Evolutionary conservation across 108 stramenopile genomes (phyloP).

Genomic region (Parietichytrium sp.): DNA sequence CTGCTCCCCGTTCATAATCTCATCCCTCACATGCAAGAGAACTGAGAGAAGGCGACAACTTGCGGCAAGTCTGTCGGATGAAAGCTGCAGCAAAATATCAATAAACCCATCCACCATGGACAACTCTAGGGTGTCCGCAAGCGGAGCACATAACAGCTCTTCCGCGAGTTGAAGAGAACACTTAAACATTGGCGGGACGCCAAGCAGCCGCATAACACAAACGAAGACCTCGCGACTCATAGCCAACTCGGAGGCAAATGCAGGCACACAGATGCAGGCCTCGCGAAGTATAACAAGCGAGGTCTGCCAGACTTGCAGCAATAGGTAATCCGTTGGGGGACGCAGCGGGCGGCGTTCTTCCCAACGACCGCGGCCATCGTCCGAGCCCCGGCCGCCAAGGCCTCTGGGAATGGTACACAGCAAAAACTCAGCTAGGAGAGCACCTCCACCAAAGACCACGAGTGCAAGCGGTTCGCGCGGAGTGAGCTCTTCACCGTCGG

Average conservation of each 20-base stretch:
- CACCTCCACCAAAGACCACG: not conserved
- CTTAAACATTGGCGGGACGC: not conserved
- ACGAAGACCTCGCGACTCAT: not conserved
- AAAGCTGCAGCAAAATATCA: not conserved
- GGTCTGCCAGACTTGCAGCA: not conserved
- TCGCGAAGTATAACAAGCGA: slow-evolving; percentile 22
- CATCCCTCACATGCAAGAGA: not conserved
- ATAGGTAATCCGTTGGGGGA: not conserved
- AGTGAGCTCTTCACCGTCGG: not conserved
- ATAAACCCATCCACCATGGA: not conserved
- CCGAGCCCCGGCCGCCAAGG: not conserved
- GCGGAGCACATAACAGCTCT: not conserved
- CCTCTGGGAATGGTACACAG: slow-evolving; percentile 6
- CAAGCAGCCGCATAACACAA: not conserved
- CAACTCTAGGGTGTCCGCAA: not conserved
- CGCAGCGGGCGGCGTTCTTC: not conserved
- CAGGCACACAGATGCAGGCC: not conserved
- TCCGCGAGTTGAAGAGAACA: not conserved
- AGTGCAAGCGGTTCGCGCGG: not conserved
- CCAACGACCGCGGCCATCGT: not conserved
- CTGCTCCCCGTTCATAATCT: slow-evolving; percentile 5
- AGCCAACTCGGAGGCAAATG: slow-evolving; percentile 1
- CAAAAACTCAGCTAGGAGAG: not conserved
- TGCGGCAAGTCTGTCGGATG: not conserved
- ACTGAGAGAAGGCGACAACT: not conserved